A percentile compares a stretch with the other conserved stretches of the same genome.
Evolutionary conservation across 805 yeast genomes (phyloP).

Genomic region (Kurtzmaniella cleridarum): DNA sequence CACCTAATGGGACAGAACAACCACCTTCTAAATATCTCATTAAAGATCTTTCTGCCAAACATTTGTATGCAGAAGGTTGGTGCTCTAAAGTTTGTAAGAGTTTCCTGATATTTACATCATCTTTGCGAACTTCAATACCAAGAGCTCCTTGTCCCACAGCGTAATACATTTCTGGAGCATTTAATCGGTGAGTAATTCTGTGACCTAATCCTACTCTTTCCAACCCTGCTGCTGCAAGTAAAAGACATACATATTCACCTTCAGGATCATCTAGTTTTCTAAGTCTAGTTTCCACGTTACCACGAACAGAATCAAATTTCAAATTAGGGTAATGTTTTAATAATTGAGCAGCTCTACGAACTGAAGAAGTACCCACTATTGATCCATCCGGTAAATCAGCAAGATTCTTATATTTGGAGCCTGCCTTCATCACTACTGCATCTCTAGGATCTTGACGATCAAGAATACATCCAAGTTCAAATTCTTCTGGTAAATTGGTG

Average conservation of each 20-base stretch:
- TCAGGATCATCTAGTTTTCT: constrained; percentile 70
- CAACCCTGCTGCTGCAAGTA: constrained; percentile 91
- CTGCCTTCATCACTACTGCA: constrained; percentile 71
- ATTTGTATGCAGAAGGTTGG: constrained; percentile 60
- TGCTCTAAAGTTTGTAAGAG: constrained; percentile 65
- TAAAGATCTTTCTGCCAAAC: constrained; percentile 82
- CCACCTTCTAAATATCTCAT: constrained; percentile 94
- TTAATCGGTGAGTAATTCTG: constrained; percentile 69
- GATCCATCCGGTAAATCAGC: constrained; percentile 79
- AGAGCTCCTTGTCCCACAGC: constrained; percentile 99
- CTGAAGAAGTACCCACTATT: constrained; percentile 90
- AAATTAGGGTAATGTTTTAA: constrained; percentile 72
- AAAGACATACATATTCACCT: constrained; percentile 62
- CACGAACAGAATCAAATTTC: constrained; percentile 79
- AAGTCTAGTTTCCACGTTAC: constrained; percentile 71
- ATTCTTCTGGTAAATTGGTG: constrained; percentile 82
- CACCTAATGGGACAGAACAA: constrained; percentile 97
- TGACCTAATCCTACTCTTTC: constrained; percentile 64
- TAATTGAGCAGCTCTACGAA: constrained; percentile 89
- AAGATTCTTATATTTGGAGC: constrained; percentile 57
- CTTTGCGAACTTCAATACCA: constrained; percentile 81
- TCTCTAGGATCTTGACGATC: constrained; percentile 91
- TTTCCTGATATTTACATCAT: constrained; percentile 53
- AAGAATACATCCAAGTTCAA: constrained; percentile 81
- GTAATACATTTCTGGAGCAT: constrained; percentile 78